Percentiles rank a stretch among this genome's conserved stretches.
Conservation (phyloP, 108 stramenopile genomes). For the Cyclotella baltica region DNA sequence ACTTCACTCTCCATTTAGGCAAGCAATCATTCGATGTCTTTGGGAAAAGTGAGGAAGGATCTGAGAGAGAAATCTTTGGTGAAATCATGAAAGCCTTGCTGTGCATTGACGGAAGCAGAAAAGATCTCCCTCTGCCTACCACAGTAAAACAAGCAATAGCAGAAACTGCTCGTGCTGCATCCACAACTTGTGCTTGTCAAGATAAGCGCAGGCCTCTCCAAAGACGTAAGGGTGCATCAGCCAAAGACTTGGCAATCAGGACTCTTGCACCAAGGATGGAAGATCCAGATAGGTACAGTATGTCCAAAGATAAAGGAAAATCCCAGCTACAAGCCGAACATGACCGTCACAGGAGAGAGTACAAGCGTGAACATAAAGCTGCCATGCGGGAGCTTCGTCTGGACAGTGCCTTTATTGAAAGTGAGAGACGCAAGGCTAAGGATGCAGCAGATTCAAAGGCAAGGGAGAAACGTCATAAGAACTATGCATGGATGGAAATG, state of each 20-base stretch:
- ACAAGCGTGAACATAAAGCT: constrained; percentile 96
- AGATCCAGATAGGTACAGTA: constrained; percentile 82
- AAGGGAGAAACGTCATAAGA: constrained; percentile 82
- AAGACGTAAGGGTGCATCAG: constrained; percentile 57
- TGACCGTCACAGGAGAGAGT: constrained; percentile 90
- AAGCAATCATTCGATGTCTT: constrained; percentile 38
- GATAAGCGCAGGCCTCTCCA: constrained; percentile 57
- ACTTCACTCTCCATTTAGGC: constrained; percentile 58
- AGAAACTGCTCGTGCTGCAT: constrained; percentile 47
- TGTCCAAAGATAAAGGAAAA: constrained; percentile 94
- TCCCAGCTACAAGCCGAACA: constrained; percentile 80
- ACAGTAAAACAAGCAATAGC: constrained; percentile 51
- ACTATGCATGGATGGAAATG: constrained; percentile 91
- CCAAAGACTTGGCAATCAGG: constrained; percentile 65
- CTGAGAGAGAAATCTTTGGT: constrained; percentile 66
- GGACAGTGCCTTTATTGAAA: constrained; percentile 86
- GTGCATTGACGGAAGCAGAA: constrained; percentile 57
- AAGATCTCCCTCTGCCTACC: constrained; percentile 53
- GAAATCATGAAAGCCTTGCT: constrained; percentile 67
- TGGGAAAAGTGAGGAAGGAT: constrained; percentile 48
- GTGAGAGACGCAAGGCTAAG: constrained; percentile 80
- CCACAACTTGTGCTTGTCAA: constrained; percentile 40
- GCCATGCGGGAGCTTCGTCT: constrained; percentile 90
- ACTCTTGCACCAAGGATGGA: constrained; percentile 91
- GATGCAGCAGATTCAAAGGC: constrained; percentile 63